Percentiles rank a stretch among this genome's conserved stretches.
phyloP scores from a whole-genome alignment of 805 yeast species.

The Sugiyamaella boreocaroliniensis region DNA sequence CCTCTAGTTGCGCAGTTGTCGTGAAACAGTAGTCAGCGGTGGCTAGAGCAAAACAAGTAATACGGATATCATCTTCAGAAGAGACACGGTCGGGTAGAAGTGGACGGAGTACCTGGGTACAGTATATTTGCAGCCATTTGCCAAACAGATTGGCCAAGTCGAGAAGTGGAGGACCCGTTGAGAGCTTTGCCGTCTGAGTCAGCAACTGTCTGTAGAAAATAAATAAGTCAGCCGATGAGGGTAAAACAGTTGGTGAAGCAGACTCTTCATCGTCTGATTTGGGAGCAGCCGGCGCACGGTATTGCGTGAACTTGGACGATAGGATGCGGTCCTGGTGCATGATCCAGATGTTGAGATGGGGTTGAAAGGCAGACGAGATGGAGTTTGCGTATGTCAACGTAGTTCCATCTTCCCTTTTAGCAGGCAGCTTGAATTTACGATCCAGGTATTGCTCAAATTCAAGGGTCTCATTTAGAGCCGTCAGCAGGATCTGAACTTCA shows the following conservation, averaged over 20 bases:
- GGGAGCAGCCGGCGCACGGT: slow-evolving; percentile 37
- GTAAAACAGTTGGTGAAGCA: slow-evolving; percentile 55
- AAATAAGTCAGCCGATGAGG: slow-evolving; percentile 83
- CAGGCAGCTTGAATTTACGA: slow-evolving; percentile 40
- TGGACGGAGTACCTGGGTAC: slow-evolving; percentile 43
- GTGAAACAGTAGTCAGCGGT: slow-evolving; percentile 85
- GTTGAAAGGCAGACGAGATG: slow-evolving; percentile 70
- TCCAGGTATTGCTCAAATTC: slow-evolving; percentile 77
- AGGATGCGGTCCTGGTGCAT: slow-evolving; percentile 69
- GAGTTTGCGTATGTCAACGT: slow-evolving; percentile 33
- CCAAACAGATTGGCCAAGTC: slow-evolving; percentile 55
- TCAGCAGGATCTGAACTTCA: slow-evolving; percentile 60
- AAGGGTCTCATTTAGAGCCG: slow-evolving; percentile 64
- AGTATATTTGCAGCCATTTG: slow-evolving; percentile 57
- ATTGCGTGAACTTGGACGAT: slow-evolving; percentile 56
- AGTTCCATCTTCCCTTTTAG: neutral
- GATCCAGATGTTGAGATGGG: slow-evolving; percentile 80
- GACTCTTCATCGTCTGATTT: slow-evolving; percentile 38
- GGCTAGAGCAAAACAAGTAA: slow-evolving; percentile 66
- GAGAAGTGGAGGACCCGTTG: slow-evolving; percentile 38
- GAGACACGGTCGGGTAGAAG: slow-evolving; percentile 42
- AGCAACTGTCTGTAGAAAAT: slow-evolving; percentile 66
- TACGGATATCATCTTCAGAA: slow-evolving; percentile 52
- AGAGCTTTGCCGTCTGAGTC: slow-evolving; percentile 57
- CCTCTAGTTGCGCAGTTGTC: slow-evolving; percentile 72